Evolutionary conservation across 2,329 filamentous ascomycete genomes (phyloP), one percentile per base, ranked within the genome.

Genomic region (Dactylellina drechsleri): DNA sequence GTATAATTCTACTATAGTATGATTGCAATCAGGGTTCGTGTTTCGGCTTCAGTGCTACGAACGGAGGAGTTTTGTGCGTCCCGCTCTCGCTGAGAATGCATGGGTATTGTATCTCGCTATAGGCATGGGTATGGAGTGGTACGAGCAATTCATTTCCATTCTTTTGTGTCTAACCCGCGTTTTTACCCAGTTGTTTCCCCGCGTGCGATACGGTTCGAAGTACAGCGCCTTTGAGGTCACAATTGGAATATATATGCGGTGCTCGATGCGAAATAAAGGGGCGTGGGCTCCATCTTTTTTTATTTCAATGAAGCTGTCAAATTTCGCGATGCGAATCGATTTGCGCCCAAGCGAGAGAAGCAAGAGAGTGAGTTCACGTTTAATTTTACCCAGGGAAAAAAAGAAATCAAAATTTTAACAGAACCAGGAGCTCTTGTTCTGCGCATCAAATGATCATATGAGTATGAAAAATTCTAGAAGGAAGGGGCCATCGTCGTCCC

Each of bases 11-110:
- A 36, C 2, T 36, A 36, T 36, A 8, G 6, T 36, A 36, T 36
- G 10, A 36, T 36, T 36, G 31, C 31, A 12, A 47, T 47, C 31
- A 36, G 43, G 16, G 43, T 47, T 47, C 43, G 40, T 15, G 62
- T 66, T 59, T 66, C 62, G 62, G 53, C 53, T 58, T 66, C 31
- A 36, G 31, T 36, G 31, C 31, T 5, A 36, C 31, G 31, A 36
- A 36, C 31, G 6, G 31, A 36, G 6, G 31, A 36, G 31, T 36
- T 36, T 36, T 43, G 40, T 56, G 23, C 62, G 49, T 66, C 62
- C 53, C 62, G 62, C 62, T 28, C 56, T 41, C 18, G 41, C 50
- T 56, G 45, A 40, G 50, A 56, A 36, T 36, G 31, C 31, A 36
- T 10, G 10, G 31, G 31, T 36, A 36, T 36, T 5, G 31, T 50